Conservation (phyloP, 208 protist genomes). For the Trypanosoma vivax region DNA sequence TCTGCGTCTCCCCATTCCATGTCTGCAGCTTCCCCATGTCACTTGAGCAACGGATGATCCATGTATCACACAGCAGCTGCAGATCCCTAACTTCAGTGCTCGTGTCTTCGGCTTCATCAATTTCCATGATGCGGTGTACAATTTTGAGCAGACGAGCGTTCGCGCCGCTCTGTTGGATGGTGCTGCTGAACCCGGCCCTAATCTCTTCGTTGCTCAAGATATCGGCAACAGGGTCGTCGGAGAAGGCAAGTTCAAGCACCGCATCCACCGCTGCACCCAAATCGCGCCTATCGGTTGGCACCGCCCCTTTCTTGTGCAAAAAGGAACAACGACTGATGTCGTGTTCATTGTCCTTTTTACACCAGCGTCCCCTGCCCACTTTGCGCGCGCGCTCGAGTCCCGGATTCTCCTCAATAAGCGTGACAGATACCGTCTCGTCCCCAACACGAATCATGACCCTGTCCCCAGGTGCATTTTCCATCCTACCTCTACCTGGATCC, state of each 20-base stretch:
- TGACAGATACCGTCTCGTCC: background rate
- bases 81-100: background rate
- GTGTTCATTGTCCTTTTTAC: background rate
- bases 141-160: background rate
- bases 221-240: background rate
- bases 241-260: background rate
- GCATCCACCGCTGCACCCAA: background rate
- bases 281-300: background rate
- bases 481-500: background rate
- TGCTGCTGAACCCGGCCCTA: background rate
- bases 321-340: background rate
- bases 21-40: background rate
- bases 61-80: conserved; percentile 1
- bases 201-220: background rate
- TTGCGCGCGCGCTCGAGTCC: background rate
- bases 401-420: background rate
- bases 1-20: background rate
- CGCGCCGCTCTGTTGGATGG: background rate
- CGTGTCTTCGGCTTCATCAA: background rate
- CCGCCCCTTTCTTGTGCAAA: background rate
- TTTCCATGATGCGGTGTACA: background rate
- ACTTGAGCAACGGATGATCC: background rate
- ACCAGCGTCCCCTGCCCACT: background rate
- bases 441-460: background rate
- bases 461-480: background rate